These are phyloP conservation scores for Polytolypa hystricis DNA, from an alignment of 2,329 filamentous ascomycete species.

Conservation along the genomic window DNA sequence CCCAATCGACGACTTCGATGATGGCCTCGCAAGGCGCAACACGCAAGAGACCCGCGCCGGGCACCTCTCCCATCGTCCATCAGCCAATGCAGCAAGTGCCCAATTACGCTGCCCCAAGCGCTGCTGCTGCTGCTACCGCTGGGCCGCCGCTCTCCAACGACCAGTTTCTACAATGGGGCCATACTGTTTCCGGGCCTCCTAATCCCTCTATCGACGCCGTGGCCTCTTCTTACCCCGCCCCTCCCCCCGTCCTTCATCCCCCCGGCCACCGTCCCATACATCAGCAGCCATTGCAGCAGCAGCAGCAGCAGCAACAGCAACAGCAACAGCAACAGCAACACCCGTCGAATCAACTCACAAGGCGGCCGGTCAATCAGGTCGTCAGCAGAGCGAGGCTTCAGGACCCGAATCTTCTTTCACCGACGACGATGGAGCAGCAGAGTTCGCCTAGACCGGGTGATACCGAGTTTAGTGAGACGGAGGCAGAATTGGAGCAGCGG, in stretches of 20 bases:
- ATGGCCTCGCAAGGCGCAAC: constrained; percentile 35
- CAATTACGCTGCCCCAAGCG: constrained; percentile 26
- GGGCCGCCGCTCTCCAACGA: constrained; percentile 38
- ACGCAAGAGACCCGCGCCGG: constrained; percentile 65
- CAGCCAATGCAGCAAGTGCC: constrained; percentile 42
- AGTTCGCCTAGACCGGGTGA: constrained; percentile 23
- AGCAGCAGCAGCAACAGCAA: no score
- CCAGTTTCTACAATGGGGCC: constrained; percentile 46
- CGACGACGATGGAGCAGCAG: constrained; percentile 8
- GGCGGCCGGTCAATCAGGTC: constrained; percentile 30
- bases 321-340: no score
- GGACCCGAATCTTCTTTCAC: constrained; percentile 21
- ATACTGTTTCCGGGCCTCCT: constrained; percentile 27
- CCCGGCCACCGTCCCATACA: constrained; percentile 41
- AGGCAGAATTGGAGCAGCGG: constrained; percentile 68
- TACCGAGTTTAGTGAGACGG: constrained; percentile 46
- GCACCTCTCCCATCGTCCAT: constrained; percentile 53
- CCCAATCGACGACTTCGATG: no score
- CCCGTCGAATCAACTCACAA: constrained; percentile 33
- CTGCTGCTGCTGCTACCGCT: constrained; percentile 25
- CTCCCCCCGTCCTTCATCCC: constrained; percentile 17
- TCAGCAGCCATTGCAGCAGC: no score
- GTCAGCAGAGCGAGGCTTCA: constrained; percentile 28
- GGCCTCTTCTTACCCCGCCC: constrained; percentile 19
- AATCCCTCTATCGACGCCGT: constrained; percentile 15